A percentile compares a stretch with the other conserved stretches of the same genome.
Conservation (phyloP, 2,329 filamentous ascomycete species). For the Claviceps monticola region DNA sequence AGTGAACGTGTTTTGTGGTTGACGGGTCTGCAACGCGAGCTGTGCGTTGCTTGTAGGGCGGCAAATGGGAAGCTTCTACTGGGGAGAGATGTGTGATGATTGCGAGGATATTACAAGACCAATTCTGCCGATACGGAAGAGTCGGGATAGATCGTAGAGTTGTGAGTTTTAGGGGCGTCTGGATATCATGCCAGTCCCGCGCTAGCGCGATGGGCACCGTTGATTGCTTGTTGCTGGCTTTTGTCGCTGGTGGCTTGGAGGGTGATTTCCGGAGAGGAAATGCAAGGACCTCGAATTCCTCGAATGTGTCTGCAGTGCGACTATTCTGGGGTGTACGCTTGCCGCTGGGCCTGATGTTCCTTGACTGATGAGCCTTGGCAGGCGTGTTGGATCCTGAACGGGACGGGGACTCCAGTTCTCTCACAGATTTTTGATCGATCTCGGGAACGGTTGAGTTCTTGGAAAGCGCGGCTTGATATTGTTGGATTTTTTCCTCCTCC, state of each 20-base stretch:
- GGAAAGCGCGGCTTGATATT: neutral
- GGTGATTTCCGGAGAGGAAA: slow-evolving; percentile 11
- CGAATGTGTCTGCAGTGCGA: slow-evolving; percentile 22
- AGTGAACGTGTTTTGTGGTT: slow-evolving; percentile 35
- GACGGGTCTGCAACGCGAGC: slow-evolving; percentile 38
- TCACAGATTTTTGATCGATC: neutral
- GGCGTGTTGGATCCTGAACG: neutral
- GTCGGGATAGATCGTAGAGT: slow-evolving; percentile 33
- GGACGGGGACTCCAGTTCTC: neutral
- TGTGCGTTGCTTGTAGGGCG: slow-evolving; percentile 36
- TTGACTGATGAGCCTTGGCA: neutral
- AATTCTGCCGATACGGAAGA: slow-evolving; percentile 43
- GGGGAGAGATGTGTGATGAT: slow-evolving; percentile 33
- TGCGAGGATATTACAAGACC: slow-evolving; percentile 40
- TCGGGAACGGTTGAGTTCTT: neutral
- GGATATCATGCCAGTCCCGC: slow-evolving; percentile 26
- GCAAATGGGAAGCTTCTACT: slow-evolving; percentile 34
- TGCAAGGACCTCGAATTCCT: slow-evolving; percentile 23
- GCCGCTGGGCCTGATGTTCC: neutral
- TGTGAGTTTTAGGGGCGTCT: slow-evolving; percentile 36
- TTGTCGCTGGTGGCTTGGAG: slow-evolving; percentile 1
- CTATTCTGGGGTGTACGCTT: slow-evolving; percentile 10
- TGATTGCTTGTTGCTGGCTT: neutral
- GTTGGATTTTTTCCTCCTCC: neutral
- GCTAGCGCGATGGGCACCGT: slow-evolving; percentile 22